Conservation (phyloP, 1,284 basidiomycete genomes). For the Amylostereum chailletii region DNA sequence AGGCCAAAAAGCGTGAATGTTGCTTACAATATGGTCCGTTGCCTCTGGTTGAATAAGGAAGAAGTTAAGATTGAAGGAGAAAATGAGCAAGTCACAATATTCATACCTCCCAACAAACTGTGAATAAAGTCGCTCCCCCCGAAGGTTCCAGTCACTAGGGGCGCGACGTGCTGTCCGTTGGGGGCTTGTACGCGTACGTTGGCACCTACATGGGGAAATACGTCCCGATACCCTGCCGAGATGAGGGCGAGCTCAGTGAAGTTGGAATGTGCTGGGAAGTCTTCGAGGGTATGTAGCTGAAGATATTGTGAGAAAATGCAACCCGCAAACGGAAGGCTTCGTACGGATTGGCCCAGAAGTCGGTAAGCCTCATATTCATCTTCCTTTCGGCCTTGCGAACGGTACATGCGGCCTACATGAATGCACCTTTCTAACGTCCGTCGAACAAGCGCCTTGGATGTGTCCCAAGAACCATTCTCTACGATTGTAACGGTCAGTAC, state of each 20-base stretch:
- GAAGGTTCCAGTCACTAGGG: constrained; percentile 85
- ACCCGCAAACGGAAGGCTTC: constrained; percentile 14
- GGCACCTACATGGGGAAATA: constrained; percentile 89
- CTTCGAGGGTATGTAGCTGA: constrained; percentile 77
- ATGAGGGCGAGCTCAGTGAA: constrained; percentile 79
- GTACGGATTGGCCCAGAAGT: constrained; percentile 63
- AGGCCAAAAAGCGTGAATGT: neutral
- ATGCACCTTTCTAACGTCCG: constrained; percentile 71
- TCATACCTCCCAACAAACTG: constrained; percentile 58
- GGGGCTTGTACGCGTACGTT: constrained; percentile 72
- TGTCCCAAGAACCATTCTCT: constrained; percentile 80
- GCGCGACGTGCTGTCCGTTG: constrained; percentile 70
- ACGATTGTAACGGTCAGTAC: neutral
- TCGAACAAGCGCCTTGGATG: constrained; percentile 78
- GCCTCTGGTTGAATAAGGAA: constrained; percentile 37
- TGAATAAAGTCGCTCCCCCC: constrained; percentile 84
- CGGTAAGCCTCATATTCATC: constrained; percentile 82
- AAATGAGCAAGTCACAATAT: neutral
- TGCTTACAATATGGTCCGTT: constrained; percentile 58
- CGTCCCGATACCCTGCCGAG: constrained; percentile 64
- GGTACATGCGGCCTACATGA: constrained; percentile 52
- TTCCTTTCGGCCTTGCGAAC: constrained; percentile 47
- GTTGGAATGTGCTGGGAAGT: constrained; percentile 87
- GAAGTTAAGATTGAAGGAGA: constrained; percentile 3
- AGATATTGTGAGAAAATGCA: neutral